Evolutionary conservation across 1,139 yeast genomes (phyloP).

Genomic region (Candida tetrigidarum): DNA sequence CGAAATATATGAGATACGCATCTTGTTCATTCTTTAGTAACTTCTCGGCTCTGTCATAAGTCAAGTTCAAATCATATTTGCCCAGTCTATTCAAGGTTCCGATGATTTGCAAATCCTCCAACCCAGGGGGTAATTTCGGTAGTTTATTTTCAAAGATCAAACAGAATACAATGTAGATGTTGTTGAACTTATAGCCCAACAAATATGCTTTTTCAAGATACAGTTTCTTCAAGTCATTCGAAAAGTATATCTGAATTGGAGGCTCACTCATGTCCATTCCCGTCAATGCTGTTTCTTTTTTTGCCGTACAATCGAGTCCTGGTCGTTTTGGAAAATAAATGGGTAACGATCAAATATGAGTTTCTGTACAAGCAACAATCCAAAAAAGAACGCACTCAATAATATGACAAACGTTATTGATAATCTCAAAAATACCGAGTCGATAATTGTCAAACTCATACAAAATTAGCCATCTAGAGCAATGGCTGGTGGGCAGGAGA

Average conservation of each 20-base stretch:
- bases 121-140: conserved; percentile 14
- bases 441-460: not conserved
- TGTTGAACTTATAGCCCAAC: conserved; percentile 32
- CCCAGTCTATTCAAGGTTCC: conserved; percentile 23
- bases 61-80: conserved; percentile 16
- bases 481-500: not conserved
- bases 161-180: conserved; percentile 30
- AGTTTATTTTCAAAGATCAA: conserved; percentile 16
- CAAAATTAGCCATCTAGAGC: conserved; percentile 2
- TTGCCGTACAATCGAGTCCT: not conserved
- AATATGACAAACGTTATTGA: not conserved
- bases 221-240: conserved; percentile 31
- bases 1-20: conserved; percentile 57
- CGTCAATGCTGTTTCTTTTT: not conserved
- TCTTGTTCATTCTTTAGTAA: conserved; percentile 1
- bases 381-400: not conserved
- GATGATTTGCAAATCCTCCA: conserved; percentile 23
- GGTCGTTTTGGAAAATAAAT: conserved; percentile 5
- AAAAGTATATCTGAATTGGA: conserved; percentile 36
- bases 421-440: conserved; percentile 4
- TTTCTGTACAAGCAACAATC: conserved; percentile 5
- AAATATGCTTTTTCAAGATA: conserved; percentile 15
- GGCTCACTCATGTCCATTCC: conserved; percentile 21
- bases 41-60: conserved; percentile 9
- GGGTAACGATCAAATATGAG: conserved; percentile 13